Base-by-base conservation (phyloP, 495 filamentous ascomycete species). In the Neurospora sp. region DNA sequence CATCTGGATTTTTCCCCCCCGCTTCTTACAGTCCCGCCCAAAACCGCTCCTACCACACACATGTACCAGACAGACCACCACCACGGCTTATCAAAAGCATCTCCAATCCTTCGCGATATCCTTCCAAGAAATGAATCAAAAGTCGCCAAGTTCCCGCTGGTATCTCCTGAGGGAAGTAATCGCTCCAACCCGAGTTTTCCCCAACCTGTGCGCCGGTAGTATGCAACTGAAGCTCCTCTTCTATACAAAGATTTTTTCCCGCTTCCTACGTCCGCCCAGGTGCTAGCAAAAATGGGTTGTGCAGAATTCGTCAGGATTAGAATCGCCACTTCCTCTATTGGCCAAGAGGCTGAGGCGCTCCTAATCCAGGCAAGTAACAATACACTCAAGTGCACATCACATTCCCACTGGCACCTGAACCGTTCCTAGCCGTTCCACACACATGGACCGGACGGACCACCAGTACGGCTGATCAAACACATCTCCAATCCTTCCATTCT, bases 401-500 rank as follows among this genome's bases (percentile, higher is more conserved):
- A 48, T 20, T 20, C 4, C 44, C 9, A n/a, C n/a, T 9, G 9
- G 44, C 44, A 48, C 44, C 3, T 59, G 48, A 14, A 27, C 48
- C 48, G 20, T 4, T 27, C 45, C 20, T 59, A 27, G 20, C 35
- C 35, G 35, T 22, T 27, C 48, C 48, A 59, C 48, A 59, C 10
- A 27, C 4, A 59, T 59, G 48, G 12, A 59, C 22, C 48, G 45
- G 45, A 12, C 4, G 45, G 45, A 27, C 48, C 48, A 12, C 48
- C 48, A 27, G 10, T 9, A 59, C 48, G 48, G 48, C 48, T 59
- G 48, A 87, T 85, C 79, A 92, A 89, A 65, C 90, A 87, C 14
- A 85, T 86, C 72, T 88, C 85, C 69, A 92, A 77, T 40, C 85
- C 87, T 71, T 88, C 85, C 69, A 92, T 76, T 39, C 84, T 88